A percentile compares a stretch with the other conserved stretches of the same genome.
Conservation (phyloP, 2,329 filamentous ascomycete genomes). For the Thielaviopsis euricoi region DNA sequence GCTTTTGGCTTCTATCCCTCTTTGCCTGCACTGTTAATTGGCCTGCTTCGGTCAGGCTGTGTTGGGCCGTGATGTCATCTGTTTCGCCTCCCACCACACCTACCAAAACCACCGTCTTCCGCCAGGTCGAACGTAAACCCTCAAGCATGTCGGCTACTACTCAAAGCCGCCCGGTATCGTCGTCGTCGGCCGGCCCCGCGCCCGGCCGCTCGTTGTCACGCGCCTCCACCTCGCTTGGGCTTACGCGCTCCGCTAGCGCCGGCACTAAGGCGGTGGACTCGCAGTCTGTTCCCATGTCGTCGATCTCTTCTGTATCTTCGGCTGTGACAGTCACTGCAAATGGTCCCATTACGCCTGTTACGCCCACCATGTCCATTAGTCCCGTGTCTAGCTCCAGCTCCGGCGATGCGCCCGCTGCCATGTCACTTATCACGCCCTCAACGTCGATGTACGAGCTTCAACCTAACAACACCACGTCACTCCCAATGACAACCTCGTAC, state of each 20-base stretch:
- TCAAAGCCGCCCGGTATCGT: constrained; percentile 8
- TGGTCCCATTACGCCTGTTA: constrained; percentile 1
- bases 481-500: constrained; percentile 2
- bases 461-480: neutral
- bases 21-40: neutral
- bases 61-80: constrained; percentile 6
- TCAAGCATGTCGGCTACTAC: constrained; percentile 7
- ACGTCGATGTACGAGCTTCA: constrained; percentile 5
- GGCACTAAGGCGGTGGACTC: constrained; percentile 3
- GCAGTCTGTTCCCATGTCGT: neutral
- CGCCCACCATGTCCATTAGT: neutral
- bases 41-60: constrained; percentile 5
- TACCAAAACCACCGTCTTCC: neutral
- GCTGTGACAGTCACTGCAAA: neutral
- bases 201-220: constrained; percentile 6
- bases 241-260: neutral
- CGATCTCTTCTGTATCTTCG: neutral
- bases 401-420: neutral
- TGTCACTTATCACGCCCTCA: constrained; percentile 3
- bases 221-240: constrained; percentile 1
- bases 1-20: neutral
- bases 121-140: constrained; percentile 1
- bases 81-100: neutral
- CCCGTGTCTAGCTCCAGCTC: neutral
- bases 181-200: constrained; percentile 4